Evolutionary conservation across 2,329 filamentous ascomycete genomes (phyloP), one percentile per base, ranked within the genome.

Genomic region (Graphilbum ipis-grandicollis): DNA sequence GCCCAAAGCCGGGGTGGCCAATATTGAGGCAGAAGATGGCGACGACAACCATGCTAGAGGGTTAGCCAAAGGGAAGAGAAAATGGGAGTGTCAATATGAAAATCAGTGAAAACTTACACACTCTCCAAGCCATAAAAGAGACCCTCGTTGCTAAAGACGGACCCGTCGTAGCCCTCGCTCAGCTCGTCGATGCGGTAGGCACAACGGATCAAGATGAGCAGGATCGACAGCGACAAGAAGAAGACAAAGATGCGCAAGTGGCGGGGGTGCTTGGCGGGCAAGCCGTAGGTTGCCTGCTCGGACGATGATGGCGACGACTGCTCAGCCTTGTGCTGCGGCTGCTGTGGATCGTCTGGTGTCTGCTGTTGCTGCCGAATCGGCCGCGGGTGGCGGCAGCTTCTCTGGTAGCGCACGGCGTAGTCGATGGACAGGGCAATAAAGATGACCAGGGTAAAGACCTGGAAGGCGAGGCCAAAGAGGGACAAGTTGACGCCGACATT

Each of bases 181-280:
- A 80, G 52, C 54, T 81, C 76, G 9, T 71, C 70, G 31, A 77
- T 71, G 37, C 76, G 63, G 50, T 73, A 47, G 34, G 42, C 29
- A 43, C 68, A 75, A 14, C 76, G 60, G 4, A 66, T 63, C 29
- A 79, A 65, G 44, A 80, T 73, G 31, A 67, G 56, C 3, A 75
- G 35, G 3, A 75, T 71, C 1, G 72, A 66, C 2, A 68, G 47
- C 1, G 55, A 51, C 10, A 77, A 53, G 32, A 64, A 68, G 2
- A 51, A 44, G 12, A 73, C 55, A 48, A 76, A 78, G 9, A 58
- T 10, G 31, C 36, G 36, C 37, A 44, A 22, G 33, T 38, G 36
- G 21, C 19, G 31, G 13, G 6, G 33, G 25, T 25, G 17, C 12
- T 19, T 4, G 14, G 33, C 23, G 13, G 33, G 3, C 8, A 30